Base-by-base conservation (phyloP, 331 rosid species). In the Stylosanthes scabra region DNA sequence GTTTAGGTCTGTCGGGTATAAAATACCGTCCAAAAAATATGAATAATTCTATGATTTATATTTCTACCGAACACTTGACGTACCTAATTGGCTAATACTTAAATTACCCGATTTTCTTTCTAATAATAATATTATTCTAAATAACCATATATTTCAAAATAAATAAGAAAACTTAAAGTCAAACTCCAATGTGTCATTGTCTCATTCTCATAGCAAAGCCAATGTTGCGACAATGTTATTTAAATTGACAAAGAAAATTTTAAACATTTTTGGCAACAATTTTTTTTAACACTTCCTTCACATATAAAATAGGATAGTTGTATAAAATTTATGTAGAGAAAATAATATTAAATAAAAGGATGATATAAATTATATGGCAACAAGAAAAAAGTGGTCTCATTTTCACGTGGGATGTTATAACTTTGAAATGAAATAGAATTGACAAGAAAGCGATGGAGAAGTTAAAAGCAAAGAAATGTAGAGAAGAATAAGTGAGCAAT, bases 391-490 rank as follows among this genome's bases (percentile, higher is more conserved):
- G 63, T 64, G 70, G 61, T 8, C 57, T 59, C 68, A 55, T 15
- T 65, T 65, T 28, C 77, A 69, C 69, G 51, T 70, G 81, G 72
- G 71, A 10, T 71, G 78, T 60, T 40, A 7, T 51, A 52, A 59
- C 10, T 54, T 13, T 44, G 9, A 16, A 63, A 41, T 13, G 74
- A 59, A 75, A 64, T 57, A 54, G 51, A 70, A 59, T 44, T 52
- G 52, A 80, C 29, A 63, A 63, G 72, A 65, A 74, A 69, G 63
- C 3, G 10, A 42, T 42, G 10, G 61, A 68, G 39, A 57, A 71
- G 59, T 25, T 57, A 70, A 62, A 25, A 16, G 7, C 13, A 52
- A 52, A 42, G 66, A 29, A 39, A 59, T 13, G 37, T 8, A n/a
- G 28, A 54, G 47, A 40, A 54, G 47, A 40, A 50, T 27, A 50